Conservation (phyloP, 176 grass and related monocot genomes). For the Juncus inflexus region DNA sequence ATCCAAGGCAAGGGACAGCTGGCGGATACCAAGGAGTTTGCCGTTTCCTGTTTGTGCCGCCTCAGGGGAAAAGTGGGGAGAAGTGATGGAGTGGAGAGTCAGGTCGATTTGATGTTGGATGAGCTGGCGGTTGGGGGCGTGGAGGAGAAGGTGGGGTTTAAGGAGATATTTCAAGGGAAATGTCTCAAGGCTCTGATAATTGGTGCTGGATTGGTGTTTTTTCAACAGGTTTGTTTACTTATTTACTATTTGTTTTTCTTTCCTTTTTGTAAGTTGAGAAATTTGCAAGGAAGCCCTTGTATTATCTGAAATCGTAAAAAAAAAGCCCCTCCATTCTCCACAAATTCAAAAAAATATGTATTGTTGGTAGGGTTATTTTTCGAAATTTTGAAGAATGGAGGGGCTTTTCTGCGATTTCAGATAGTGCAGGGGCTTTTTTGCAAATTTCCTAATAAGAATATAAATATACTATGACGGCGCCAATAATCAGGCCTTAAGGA, state of each 20-base stretch:
- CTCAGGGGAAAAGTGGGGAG: constrained; percentile 59
- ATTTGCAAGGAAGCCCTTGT: too few species aligned
- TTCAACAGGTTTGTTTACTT: constrained; percentile 67
- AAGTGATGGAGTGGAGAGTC: constrained; percentile 42
- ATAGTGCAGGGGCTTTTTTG: too few species aligned
- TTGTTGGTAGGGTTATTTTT: too few species aligned
- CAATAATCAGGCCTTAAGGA: too few species aligned
- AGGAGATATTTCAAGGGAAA: constrained; percentile 92
- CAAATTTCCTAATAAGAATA: too few species aligned
- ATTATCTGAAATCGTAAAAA: too few species aligned
- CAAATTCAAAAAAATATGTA: too few species aligned
- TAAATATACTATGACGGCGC: too few species aligned
- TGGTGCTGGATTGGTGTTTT: constrained; percentile 85
- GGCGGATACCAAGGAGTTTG: constrained; percentile 56
- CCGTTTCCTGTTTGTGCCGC: constrained; percentile 61
- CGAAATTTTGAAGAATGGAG: too few species aligned
- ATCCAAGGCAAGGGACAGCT: constrained; percentile 57
- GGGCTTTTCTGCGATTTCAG: too few species aligned
- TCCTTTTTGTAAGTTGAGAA: too few species aligned
- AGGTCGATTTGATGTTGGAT: constrained; percentile 64
- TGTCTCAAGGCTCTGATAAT: constrained; percentile 92
- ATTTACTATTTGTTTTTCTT: background rate
- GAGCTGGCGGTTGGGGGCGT: constrained; percentile 58
- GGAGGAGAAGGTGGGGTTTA: constrained; percentile 47
- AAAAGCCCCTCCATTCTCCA: too few species aligned